These are phyloP conservation scores for Lactarius vividus DNA, from an alignment of 768 basidiomycete genomes.

Conservation along the genomic window DNA sequence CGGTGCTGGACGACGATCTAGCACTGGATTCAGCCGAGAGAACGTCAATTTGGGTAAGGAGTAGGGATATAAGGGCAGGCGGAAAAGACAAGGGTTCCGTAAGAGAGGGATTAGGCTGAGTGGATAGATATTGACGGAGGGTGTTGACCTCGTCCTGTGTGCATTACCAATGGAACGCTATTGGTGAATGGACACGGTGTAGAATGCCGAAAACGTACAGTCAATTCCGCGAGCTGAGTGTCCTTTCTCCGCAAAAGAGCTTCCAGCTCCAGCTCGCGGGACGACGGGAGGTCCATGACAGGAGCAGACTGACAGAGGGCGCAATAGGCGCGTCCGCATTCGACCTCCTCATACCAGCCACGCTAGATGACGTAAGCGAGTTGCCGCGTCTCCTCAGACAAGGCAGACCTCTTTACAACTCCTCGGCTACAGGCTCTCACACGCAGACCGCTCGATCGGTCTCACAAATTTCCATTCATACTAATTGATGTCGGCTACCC, in stretches of 20 bases:
- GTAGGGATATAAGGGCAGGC: constrained; percentile 61
- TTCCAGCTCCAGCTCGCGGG: constrained; percentile 81
- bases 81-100: constrained; percentile 69
- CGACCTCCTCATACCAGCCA: constrained; percentile 4
- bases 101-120: constrained; percentile 56
- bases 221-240: constrained; percentile 65
- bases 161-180: constrained; percentile 26
- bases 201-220: constrained; percentile 46
- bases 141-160: constrained; percentile 74
- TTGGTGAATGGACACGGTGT: not conserved
- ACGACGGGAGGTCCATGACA: constrained; percentile 66
- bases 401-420: too few species aligned
- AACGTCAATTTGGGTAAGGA: constrained; percentile 63
- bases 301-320: constrained; percentile 22
- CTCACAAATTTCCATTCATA: not conserved
- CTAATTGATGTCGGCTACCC: not conserved
- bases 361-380: constrained; percentile 21
- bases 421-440: too few species aligned
- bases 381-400: not conserved
- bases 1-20: constrained; percentile 46
- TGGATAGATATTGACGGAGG: constrained; percentile 61
- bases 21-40: constrained; percentile 35
- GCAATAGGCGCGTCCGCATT: constrained; percentile 22
- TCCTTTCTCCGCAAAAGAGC: constrained; percentile 73
- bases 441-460: not conserved